These are phyloP conservation scores for Thymus quinquecostatus DNA, from an alignment of 257 asterid species.

Conservation along the genomic window DNA sequence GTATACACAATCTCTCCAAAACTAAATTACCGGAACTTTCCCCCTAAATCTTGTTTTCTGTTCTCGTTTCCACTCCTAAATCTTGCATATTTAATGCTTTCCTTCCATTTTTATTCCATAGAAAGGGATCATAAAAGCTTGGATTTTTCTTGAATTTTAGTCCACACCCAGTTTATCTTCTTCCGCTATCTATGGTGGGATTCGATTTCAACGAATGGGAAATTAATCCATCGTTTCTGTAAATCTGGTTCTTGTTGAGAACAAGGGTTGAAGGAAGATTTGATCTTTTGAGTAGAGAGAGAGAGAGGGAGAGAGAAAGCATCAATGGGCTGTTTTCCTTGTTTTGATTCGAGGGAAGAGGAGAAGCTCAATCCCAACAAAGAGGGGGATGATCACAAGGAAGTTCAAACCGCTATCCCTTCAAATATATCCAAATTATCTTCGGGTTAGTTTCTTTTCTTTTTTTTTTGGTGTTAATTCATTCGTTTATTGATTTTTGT, in stretches of 20 bases:
- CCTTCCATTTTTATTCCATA: constrained; percentile 20
- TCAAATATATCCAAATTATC: constrained; percentile 79
- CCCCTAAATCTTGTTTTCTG: constrained; percentile 27
- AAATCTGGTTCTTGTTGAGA: constrained; percentile 38
- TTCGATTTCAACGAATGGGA: constrained; percentile 41
- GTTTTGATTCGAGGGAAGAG: constrained; percentile 89
- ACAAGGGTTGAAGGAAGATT: constrained; percentile 34
- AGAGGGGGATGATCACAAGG: constrained; percentile 64
- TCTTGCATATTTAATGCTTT: constrained; percentile 16
- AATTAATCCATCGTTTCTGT: constrained; percentile 37
- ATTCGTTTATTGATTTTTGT: not conserved
- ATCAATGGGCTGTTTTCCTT: constrained; percentile 92
- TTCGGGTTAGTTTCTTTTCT: constrained; percentile 61
- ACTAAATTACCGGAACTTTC: constrained; percentile 32
- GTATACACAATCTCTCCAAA: constrained; percentile 32
- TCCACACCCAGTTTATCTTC: constrained; percentile 23
- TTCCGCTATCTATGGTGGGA: constrained; percentile 39
- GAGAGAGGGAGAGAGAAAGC: not conserved
- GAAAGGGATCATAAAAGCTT: constrained; percentile 25
- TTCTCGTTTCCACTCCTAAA: constrained; percentile 19
- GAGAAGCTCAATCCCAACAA: constrained; percentile 67
- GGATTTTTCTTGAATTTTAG: constrained; percentile 31
- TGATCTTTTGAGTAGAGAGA: constrained; percentile 32
- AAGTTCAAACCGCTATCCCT: constrained; percentile 52
- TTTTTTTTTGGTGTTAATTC: not conserved